These are phyloP conservation scores for Debaryomyces udenii DNA, from an alignment of 1,139 yeast species.

Conservation along the genomic window DNA sequence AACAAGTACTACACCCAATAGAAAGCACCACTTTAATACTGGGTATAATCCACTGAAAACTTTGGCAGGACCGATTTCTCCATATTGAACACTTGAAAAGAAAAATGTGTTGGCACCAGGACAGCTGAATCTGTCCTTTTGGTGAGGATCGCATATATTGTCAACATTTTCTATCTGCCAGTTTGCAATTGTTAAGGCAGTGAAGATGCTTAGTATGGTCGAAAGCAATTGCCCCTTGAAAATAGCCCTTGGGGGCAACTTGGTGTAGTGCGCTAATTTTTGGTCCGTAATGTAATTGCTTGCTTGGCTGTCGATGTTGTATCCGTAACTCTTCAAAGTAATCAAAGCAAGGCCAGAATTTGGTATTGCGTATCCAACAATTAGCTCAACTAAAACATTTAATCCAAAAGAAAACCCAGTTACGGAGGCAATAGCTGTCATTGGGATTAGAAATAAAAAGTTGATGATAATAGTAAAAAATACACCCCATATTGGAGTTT, in stretches of 20 bases:
- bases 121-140: constrained; percentile 33
- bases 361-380: constrained; percentile 44
- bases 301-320: constrained; percentile 41
- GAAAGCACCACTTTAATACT: constrained; percentile 36
- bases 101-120: constrained; percentile 38
- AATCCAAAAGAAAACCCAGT: constrained; percentile 43
- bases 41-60: constrained; percentile 38
- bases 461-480: constrained; percentile 40
- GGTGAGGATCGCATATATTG: constrained; percentile 31
- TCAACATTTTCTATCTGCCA: constrained; percentile 31
- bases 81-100: constrained; percentile 38
- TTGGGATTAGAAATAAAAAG: constrained; percentile 38
- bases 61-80: constrained; percentile 40
- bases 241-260: constrained; percentile 38
- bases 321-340: constrained; percentile 41
- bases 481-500: constrained; percentile 42
- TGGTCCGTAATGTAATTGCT: constrained; percentile 40
- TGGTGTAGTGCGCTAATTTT: constrained; percentile 38
- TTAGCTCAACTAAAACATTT: constrained; percentile 43
- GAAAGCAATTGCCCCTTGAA: constrained; percentile 38
- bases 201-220: constrained; percentile 26
- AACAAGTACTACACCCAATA: constrained; percentile 33
- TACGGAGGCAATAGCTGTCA: constrained; percentile 39
- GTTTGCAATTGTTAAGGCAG: constrained; percentile 32
- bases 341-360: constrained; percentile 42